A percentile compares a stretch with the other conserved stretches of the same genome.
Evolutionary conservation across 83 land plant species (phyloP).

Genomic region (Isoetes engelmannii): DNA sequence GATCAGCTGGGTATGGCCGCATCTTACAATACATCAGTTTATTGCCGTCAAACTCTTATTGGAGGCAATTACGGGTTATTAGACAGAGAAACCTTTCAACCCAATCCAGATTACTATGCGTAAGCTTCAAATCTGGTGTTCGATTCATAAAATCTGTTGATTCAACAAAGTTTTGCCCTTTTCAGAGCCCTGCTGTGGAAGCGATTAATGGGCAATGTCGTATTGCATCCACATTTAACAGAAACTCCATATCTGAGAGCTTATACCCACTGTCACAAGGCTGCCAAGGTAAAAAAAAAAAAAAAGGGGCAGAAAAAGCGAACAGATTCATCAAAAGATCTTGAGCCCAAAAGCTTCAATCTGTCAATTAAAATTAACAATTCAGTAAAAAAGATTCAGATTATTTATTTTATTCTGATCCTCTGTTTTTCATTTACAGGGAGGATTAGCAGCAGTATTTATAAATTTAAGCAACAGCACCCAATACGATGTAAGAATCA

Average conservation of each 20-base stretch:
- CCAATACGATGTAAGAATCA: neutral
- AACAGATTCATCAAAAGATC: neutral
- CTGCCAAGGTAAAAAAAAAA: neutral
- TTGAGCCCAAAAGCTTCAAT: neutral
- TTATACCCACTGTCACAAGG: slow-evolving; percentile 7
- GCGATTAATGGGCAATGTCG: slow-evolving; percentile 7
- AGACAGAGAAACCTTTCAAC: slow-evolving; percentile 9
- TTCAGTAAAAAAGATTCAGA: neutral
- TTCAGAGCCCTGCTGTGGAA: slow-evolving; percentile 7
- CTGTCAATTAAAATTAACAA: neutral
- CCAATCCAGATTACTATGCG: slow-evolving; percentile 14
- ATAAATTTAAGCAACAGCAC: slow-evolving; percentile 7
- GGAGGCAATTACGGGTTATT: slow-evolving; percentile 8
- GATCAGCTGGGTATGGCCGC: slow-evolving; percentile 13
- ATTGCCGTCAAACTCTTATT: slow-evolving; percentile 10
- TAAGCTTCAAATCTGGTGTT: neutral
- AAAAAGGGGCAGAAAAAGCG: neutral
- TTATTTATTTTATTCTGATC: neutral
- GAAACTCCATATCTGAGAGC: neutral
- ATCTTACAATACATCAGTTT: neutral
- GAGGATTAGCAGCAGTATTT: neutral
- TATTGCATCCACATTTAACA: neutral
- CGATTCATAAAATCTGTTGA: neutral
- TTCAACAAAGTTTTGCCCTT: neutral
- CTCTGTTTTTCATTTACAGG: neutral